A percentile compares a stretch with the other conserved stretches of the same genome.
phyloP scores from a whole-genome alignment of 2,329 filamentous ascomycete species.

The Cladobotryum protrusum region DNA sequence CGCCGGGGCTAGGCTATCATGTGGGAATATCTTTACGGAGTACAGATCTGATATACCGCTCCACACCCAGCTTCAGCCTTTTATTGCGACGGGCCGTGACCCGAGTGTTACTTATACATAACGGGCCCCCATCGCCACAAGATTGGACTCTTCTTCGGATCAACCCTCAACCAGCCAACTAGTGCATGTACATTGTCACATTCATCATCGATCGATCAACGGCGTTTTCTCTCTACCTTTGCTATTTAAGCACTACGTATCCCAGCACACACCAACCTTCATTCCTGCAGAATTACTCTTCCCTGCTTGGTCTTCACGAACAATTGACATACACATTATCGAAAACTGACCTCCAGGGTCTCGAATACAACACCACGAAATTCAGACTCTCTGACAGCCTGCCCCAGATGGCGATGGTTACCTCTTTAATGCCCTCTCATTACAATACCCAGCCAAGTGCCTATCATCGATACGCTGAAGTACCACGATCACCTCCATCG shows the following conservation, averaged over 20 bases:
- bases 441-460: slow-evolving; percentile 16
- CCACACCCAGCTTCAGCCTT: slow-evolving; percentile 11
- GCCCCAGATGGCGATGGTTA: slow-evolving; percentile 15
- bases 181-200: neutral
- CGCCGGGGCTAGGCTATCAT: slow-evolving; percentile 6
- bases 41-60: slow-evolving; percentile 18
- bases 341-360: neutral
- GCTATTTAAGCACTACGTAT: too few species aligned
- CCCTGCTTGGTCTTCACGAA: too few species aligned
- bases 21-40: slow-evolving; percentile 11
- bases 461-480: slow-evolving; percentile 25
- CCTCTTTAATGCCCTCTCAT: slow-evolving; percentile 25
- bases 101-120: slow-evolving; percentile 16
- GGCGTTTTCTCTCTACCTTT: too few species aligned
- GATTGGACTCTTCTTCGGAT: neutral
- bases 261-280: too few species aligned
- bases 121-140: slow-evolving; percentile 9
- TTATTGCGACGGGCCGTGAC: slow-evolving; percentile 3
- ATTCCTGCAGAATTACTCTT: too few species aligned
- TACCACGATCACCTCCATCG: slow-evolving; percentile 63
- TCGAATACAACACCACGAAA: neutral
- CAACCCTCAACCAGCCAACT: neutral
- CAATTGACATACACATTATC: neutral
- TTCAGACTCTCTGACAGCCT: neutral
- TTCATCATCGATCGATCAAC: neutral